These are phyloP conservation scores for Microdochium nivale DNA, from an alignment of 2,329 filamentous ascomycete species.

Conservation along the genomic window DNA sequence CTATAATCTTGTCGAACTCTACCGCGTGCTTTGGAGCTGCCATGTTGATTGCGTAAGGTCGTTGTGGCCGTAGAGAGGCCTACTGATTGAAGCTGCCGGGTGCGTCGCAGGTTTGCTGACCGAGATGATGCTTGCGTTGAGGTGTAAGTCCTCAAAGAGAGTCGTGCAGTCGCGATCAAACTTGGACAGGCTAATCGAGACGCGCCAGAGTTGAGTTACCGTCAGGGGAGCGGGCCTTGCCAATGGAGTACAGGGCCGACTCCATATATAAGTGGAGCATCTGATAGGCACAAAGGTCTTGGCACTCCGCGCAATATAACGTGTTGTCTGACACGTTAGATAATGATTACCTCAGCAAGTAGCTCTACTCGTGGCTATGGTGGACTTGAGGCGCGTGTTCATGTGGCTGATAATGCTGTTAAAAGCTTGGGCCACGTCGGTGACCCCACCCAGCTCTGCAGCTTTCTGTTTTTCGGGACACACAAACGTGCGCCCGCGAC, in stretches of 20 bases:
- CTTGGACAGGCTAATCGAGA: no score
- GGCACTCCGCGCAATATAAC: no score
- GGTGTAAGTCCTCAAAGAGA: no score
- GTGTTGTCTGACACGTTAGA: not conserved
- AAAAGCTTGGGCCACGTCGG: not conserved
- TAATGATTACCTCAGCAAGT: not conserved
- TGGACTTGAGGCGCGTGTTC: not conserved
- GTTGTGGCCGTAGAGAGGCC: not conserved
- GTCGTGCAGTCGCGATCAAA: no score
- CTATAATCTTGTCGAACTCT: slow-evolving; percentile 48
- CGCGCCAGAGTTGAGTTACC: no score
- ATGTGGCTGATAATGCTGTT: not conserved
- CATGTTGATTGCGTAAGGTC: slow-evolving; percentile 23
- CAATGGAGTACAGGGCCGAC: no score
- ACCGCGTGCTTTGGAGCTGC: slow-evolving; percentile 27
- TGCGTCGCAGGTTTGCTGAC: no score
- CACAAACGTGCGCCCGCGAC: not conserved
- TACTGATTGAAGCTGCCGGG: no score
- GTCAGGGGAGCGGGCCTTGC: no score
- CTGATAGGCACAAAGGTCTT: no score
- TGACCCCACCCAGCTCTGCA: not conserved
- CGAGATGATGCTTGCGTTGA: no score
- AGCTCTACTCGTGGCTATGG: not conserved
- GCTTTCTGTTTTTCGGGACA: not conserved
- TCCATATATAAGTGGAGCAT: no score